phyloP scores from a whole-genome alignment of 2,329 filamentous ascomycete genomes.

The Fusarium solani-melongenae region DNA sequence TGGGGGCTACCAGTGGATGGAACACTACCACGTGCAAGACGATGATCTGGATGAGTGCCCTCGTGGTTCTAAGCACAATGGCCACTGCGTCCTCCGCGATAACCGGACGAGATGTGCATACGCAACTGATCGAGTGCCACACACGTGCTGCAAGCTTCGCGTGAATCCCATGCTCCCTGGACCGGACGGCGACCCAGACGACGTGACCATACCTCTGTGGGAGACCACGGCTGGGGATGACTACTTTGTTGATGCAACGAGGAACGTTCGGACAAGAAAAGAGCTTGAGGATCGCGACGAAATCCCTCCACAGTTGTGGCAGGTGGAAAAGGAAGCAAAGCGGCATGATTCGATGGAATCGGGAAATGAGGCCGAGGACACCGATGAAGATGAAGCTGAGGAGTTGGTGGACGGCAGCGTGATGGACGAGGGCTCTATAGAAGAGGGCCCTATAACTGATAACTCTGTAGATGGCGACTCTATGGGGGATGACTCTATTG shows the following conservation, averaged over 20 bases:
- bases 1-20: conserved; percentile 21
- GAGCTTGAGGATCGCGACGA: conserved; percentile 20
- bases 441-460: background rate
- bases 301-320: conserved; percentile 9
- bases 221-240: conserved; percentile 11
- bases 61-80: conserved; percentile 16
- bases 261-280: conserved; percentile 14
- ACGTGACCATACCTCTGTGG: conserved; percentile 21
- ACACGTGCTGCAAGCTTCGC: conserved; percentile 34
- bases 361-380: background rate
- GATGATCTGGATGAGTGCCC: conserved; percentile 28
- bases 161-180: conserved; percentile 25
- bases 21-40: conserved; percentile 34
- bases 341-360: background rate
- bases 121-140: conserved; percentile 19
- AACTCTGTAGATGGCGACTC: background rate
- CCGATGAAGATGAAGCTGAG: background rate
- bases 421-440: background rate
- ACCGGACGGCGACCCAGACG: conserved; percentile 7
- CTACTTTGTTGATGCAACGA: conserved; percentile 20
- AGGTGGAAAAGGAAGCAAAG: background rate
- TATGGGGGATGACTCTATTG: background rate
- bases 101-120: conserved; percentile 28
- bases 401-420: background rate
- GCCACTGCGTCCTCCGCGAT: conserved; percentile 31